Evolutionary conservation across 495 filamentous ascomycete species (phyloP).

Genomic region (Penicillium mononematosum): DNA sequence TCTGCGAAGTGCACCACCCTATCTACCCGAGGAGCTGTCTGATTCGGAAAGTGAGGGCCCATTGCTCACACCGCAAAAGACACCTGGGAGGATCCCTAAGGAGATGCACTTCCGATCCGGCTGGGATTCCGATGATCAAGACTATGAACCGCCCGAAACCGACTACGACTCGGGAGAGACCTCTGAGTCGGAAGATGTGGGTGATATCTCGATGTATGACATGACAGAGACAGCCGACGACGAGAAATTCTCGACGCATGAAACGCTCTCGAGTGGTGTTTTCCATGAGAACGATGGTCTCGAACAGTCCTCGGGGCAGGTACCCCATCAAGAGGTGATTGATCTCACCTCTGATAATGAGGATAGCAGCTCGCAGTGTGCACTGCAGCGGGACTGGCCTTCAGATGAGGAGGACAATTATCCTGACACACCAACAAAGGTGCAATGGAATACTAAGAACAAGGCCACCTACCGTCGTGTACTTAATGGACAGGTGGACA

Average conservation of each 20-base stretch:
- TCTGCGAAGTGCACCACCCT: background rate
- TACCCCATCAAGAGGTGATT: background rate
- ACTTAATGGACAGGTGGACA: background rate
- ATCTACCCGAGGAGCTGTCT: background rate
- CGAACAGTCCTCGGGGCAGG: background rate
- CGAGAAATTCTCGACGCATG: background rate
- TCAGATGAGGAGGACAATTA: background rate
- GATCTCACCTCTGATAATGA: background rate
- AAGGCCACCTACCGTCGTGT: background rate
- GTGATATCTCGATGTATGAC: background rate
- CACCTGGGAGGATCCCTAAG: background rate
- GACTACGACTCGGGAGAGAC: background rate
- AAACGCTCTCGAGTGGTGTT: background rate
- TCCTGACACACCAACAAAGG: background rate
- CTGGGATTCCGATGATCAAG: background rate
- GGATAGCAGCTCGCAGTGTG: background rate
- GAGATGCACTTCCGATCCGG: background rate
- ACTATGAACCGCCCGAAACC: background rate
- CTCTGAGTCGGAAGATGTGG: background rate
- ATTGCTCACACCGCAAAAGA: background rate
- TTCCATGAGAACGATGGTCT: background rate
- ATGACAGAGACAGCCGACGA: background rate
- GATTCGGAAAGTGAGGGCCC: background rate
- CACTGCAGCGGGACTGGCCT: constrained; percentile 4
- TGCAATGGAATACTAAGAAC: background rate